Evolutionary conservation across 1,139 yeast species (phyloP).

Genomic region (Magnusiomyces paraingens): DNA sequence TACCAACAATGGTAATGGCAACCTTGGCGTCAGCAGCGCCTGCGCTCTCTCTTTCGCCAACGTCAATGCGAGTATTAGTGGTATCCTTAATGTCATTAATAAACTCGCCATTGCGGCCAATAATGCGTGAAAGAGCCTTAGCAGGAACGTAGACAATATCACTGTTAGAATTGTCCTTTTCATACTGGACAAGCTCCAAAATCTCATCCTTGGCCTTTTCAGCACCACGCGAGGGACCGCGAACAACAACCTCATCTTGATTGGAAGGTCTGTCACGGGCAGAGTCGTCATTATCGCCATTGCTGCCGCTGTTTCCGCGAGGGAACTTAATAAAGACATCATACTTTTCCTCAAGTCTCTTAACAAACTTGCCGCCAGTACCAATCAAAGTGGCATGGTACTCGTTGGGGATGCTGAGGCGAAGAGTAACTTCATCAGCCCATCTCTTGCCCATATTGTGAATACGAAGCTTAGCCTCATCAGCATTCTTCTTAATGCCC

Average conservation of each 20-base stretch:
- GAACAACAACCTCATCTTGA: constrained; percentile 63
- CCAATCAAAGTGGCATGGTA: constrained; percentile 85
- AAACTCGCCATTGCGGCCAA: constrained; percentile 83
- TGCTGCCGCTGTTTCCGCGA: constrained; percentile 23
- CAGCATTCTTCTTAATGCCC: constrained; percentile 77
- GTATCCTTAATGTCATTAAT: constrained; percentile 80
- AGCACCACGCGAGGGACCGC: constrained; percentile 91
- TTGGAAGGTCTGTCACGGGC: constrained; percentile 17
- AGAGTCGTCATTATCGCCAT: constrained; percentile 36
- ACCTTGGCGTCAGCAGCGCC: constrained; percentile 30
- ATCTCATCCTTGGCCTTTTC: constrained; percentile 81
- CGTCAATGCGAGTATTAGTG: constrained; percentile 68
- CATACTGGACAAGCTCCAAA: constrained; percentile 75
- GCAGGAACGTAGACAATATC: constrained; percentile 59
- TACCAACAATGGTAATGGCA: constrained; percentile 70
- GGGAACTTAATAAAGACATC: constrained; percentile 80
- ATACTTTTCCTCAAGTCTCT: constrained; percentile 84
- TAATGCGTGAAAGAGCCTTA: constrained; percentile 70
- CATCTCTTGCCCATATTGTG: constrained; percentile 58
- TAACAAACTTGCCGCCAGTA: constrained; percentile 70
- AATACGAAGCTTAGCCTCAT: constrained; percentile 61
- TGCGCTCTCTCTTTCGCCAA: constrained; percentile 40
- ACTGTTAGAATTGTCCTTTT: constrained; percentile 76
- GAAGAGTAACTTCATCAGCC: constrained; percentile 71
- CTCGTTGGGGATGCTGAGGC: constrained; percentile 64